Conservation (phyloP, 2,329 filamentous ascomycete genomes). For the Xylaria sp. region DNA sequence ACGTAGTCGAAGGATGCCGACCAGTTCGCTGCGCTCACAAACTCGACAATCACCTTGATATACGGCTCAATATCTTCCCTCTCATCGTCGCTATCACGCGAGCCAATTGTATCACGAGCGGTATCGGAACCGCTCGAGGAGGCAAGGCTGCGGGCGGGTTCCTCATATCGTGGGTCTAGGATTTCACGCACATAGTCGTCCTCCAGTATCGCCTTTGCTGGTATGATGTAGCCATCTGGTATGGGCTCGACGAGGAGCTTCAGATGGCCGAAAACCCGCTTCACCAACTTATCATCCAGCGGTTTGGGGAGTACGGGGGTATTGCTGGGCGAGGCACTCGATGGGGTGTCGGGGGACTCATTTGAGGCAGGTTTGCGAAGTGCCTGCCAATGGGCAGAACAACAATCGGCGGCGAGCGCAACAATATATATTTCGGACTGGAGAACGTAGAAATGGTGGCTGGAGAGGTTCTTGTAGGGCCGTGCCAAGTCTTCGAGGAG, state of each 20-base stretch:
- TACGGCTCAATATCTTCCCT: constrained; percentile 62
- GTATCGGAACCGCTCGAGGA: constrained; percentile 52
- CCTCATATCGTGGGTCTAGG: constrained; percentile 46
- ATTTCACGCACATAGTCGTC: constrained; percentile 56
- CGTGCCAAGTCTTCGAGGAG: constrained; percentile 68
- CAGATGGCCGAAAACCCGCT: constrained; percentile 64
- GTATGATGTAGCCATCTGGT: constrained; percentile 65
- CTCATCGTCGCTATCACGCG: constrained; percentile 49
- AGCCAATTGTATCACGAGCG: constrained; percentile 48
- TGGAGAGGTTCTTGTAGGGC: constrained; percentile 61
- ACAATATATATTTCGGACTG: constrained; percentile 73
- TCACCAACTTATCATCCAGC: constrained; percentile 62
- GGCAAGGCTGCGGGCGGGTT: constrained; percentile 39
- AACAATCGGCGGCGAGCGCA: constrained; percentile 72
- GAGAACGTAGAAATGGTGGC: constrained; percentile 68
- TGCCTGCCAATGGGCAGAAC: constrained; percentile 67
- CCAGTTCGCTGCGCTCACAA: constrained; percentile 73
- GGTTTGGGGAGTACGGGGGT: constrained; percentile 48
- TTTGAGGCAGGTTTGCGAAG: constrained; percentile 48
- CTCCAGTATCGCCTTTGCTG: constrained; percentile 67
- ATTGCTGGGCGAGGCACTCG: constrained; percentile 1
- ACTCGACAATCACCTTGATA: constrained; percentile 69
- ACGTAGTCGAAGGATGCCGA: constrained; percentile 67
- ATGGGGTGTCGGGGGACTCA: constrained; percentile 25
- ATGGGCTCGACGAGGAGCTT: constrained; percentile 68